Percentiles rank a stretch among this genome's conserved stretches.
Evolutionary conservation across 2,329 filamentous ascomycete species (phyloP).

Genomic region (Pseudogymnoascus sp.): DNA sequence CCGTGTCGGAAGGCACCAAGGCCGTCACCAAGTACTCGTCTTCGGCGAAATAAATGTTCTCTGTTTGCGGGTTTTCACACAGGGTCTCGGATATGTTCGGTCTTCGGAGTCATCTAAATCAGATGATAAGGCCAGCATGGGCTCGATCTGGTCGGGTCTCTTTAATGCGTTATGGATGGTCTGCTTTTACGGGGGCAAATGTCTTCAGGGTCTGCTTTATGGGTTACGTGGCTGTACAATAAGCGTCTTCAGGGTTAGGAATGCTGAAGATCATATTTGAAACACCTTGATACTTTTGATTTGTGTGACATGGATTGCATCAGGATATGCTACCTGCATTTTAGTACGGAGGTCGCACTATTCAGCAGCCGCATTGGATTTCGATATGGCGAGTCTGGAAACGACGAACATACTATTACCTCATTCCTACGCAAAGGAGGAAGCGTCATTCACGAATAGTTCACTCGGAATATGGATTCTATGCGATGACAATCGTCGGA

Average conservation of each 20-base stretch:
- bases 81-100: conserved; percentile 44
- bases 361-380: neutral
- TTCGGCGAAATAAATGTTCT: conserved; percentile 80
- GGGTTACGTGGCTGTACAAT: conserved; percentile 67
- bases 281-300: neutral
- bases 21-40: conserved; percentile 99
- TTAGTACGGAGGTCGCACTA: neutral
- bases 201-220: conserved; percentile 59
- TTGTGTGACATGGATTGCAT: neutral
- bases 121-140: conserved; percentile 22
- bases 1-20: conserved; percentile 99
- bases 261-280: conserved; percentile 22
- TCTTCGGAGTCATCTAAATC: conserved; percentile 32
- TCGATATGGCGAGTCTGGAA: neutral
- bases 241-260: conserved; percentile 31
- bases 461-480: neutral
- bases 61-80: conserved; percentile 47
- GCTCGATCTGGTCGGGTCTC: conserved; percentile 27
- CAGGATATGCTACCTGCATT: neutral
- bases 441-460: neutral
- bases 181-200: conserved; percentile 55
- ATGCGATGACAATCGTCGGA: neutral
- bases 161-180: conserved; percentile 69
- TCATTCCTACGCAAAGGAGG: neutral
- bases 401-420: neutral